Evolutionary conservation across 495 filamentous ascomycete species (phyloP).

Genomic region (Trichocladium uniseriatum): DNA sequence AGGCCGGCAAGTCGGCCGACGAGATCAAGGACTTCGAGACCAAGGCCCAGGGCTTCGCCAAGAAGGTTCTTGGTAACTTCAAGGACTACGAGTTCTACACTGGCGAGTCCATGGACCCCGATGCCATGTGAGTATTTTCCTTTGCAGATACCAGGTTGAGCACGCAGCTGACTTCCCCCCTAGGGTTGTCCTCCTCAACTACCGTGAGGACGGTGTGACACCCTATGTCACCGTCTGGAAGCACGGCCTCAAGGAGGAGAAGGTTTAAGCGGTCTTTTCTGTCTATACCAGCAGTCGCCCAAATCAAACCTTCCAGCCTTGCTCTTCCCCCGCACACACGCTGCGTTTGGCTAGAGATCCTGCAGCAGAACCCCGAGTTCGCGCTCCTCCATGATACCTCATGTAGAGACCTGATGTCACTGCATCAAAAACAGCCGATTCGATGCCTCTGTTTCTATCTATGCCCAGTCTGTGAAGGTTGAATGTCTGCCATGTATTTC

Average conservation of each 20-base stretch:
- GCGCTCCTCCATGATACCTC: neutral
- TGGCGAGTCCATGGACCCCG: conserved; percentile 81
- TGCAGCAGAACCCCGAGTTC: neutral
- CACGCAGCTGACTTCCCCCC: conserved; percentile 16
- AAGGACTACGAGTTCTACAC: conserved; percentile 93
- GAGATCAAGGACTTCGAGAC: conserved; percentile 69
- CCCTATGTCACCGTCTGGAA: conserved; percentile 91
- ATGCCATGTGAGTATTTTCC: conserved; percentile 63
- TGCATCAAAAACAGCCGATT: too few species aligned
- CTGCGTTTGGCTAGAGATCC: neutral
- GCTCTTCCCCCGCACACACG: neutral
- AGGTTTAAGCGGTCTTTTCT: conserved; percentile 57
- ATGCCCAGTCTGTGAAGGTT: too few species aligned
- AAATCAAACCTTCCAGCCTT: neutral
- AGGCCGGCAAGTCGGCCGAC: conserved; percentile 48
- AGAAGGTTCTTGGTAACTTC: conserved; percentile 78
- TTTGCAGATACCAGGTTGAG: neutral
- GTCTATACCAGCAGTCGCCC: neutral
- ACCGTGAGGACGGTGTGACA: conserved; percentile 89
- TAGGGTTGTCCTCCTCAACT: conserved; percentile 92
- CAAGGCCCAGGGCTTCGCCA: conserved; percentile 56
- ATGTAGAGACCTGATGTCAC: neutral
- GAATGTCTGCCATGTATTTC: too few species aligned
- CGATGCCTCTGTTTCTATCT: too few species aligned
- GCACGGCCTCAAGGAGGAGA: conserved; percentile 80